phyloP scores from a whole-genome alignment of 768 basidiomycete species.

The Hygrophorus pudorinus region DNA sequence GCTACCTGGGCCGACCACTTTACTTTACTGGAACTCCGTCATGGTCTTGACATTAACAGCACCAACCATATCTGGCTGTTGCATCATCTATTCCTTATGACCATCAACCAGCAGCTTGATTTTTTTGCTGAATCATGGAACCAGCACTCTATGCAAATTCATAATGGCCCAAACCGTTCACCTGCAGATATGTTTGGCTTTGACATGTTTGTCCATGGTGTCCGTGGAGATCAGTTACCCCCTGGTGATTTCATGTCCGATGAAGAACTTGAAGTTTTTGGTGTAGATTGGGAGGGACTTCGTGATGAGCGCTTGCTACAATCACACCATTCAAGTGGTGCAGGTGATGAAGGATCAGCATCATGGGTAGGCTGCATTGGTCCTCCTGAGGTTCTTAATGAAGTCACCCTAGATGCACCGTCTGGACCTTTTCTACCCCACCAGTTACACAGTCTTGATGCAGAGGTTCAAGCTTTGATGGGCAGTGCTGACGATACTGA shows the following conservation, averaged over 20 bases:
- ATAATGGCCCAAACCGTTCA: constrained; percentile 13
- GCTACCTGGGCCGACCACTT: constrained; percentile 24
- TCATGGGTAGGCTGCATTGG: too few species aligned
- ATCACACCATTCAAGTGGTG: too few species aligned
- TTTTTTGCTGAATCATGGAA: constrained; percentile 25
- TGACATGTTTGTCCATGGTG: constrained; percentile 19
- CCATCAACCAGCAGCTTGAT: constrained; percentile 17
- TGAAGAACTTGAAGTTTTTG: constrained; percentile 5
- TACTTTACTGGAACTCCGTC: constrained; percentile 17
- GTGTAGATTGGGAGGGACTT: too few species aligned
- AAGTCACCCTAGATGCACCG: too few species aligned
- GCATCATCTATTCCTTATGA: constrained; percentile 23
- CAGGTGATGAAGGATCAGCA: too few species aligned
- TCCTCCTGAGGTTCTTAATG: too few species aligned
- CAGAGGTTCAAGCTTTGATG: too few species aligned
- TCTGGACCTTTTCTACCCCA: too few species aligned
- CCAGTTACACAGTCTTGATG: too few species aligned
- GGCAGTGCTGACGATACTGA: too few species aligned
- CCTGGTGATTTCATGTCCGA: background rate
- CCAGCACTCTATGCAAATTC: constrained; percentile 19
- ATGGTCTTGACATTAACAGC: constrained; percentile 20
- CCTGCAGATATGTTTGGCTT: constrained; percentile 25
- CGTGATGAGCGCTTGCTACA: background rate
- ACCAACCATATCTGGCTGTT: constrained; percentile 27
- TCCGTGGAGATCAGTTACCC: constrained; percentile 6